phyloP scores from a whole-genome alignment of 441 rosid genomes.

The Pelargonium hybrid region DNA sequence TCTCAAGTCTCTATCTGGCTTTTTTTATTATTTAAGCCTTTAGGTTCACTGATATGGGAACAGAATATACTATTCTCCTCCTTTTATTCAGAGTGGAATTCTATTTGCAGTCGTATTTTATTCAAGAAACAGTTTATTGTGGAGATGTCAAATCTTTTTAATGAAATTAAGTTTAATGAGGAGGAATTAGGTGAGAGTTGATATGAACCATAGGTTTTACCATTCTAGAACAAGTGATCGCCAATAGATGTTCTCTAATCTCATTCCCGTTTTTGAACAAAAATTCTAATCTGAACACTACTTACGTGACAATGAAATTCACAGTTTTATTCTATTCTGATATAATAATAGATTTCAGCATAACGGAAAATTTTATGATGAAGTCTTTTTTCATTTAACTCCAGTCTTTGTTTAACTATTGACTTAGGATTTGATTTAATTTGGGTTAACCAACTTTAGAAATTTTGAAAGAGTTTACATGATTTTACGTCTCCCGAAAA shows the following conservation, averaged over 20 bases:
- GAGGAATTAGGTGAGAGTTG: neutral
- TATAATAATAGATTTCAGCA: neutral
- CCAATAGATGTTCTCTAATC: neutral
- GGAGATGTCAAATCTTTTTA: constrained; percentile 11
- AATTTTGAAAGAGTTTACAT: neutral
- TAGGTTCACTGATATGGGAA: constrained; percentile 14
- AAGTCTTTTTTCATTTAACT: neutral
- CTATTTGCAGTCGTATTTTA: constrained; percentile 15
- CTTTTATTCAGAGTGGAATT: neutral
- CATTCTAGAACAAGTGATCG: neutral
- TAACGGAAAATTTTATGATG: neutral
- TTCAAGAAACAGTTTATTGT: neutral
- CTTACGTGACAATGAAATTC: neutral
- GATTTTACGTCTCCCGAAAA: too few relatives aligned
- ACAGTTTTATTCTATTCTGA: neutral
- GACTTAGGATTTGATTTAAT: neutral
- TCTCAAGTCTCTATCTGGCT: neutral
- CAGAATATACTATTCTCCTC: constrained; percentile 5
- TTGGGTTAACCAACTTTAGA: neutral
- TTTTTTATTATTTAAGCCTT: neutral
- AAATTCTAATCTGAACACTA: too few relatives aligned
- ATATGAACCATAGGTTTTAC: neutral
- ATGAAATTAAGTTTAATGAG: neutral
- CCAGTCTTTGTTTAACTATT: neutral
- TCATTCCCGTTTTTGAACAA: too few relatives aligned